These are phyloP conservation scores for Daldinia caldariorum DNA, from an alignment of 495 filamentous ascomycete species.

Conservation along the genomic window DNA sequence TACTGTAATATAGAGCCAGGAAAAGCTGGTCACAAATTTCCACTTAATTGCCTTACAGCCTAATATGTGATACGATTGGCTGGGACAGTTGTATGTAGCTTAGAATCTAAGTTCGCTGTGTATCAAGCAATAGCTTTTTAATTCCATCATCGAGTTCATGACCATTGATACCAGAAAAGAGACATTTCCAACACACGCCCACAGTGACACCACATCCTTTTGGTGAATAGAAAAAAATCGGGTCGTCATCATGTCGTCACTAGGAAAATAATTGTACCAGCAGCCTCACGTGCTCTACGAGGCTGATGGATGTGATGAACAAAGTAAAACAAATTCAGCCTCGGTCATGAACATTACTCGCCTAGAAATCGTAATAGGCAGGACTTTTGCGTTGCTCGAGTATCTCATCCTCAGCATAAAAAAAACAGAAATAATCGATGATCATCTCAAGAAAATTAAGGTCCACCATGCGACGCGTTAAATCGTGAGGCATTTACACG, in stretches of 20 bases:
- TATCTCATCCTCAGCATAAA: conserved; percentile 46
- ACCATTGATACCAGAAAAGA: conserved; percentile 54
- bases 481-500: conserved; percentile 51
- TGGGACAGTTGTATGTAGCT: conserved; percentile 50
- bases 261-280: conserved; percentile 45
- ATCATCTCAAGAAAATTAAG: conserved; percentile 47
- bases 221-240: conserved; percentile 47
- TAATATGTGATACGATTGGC: conserved; percentile 46
- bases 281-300: conserved; percentile 38
- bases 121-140: conserved; percentile 51
- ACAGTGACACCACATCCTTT: conserved; percentile 50
- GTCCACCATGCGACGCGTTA: conserved; percentile 49
- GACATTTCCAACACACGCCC: conserved; percentile 52
- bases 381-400: conserved; percentile 41
- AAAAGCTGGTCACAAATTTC: conserved; percentile 32
- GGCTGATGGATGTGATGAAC: conserved; percentile 45
- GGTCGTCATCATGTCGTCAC: conserved; percentile 52
- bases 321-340: conserved; percentile 47
- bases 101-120: conserved; percentile 51
- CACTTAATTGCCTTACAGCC: conserved; percentile 35
- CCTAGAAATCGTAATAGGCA: conserved; percentile 47
- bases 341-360: conserved; percentile 50
- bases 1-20: conserved; percentile 24
- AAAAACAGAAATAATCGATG: conserved; percentile 36
- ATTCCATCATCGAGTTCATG: conserved; percentile 51